Base-by-base conservation (phyloP, 768 basidiomycete species). In the Naganishia friedmannii region DNA sequence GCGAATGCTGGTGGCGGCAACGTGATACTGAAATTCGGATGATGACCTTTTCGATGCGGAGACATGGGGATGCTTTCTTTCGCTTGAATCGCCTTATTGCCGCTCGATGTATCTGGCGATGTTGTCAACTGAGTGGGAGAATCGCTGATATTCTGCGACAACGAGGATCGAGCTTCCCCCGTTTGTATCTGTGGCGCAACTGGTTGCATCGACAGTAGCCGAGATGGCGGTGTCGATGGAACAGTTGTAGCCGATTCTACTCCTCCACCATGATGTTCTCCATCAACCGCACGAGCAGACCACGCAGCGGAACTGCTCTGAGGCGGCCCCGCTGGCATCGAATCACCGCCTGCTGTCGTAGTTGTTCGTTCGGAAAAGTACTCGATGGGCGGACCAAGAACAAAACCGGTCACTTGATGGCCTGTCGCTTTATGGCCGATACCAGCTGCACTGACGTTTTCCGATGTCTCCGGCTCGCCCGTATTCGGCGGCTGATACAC, bases 1-100 rank as follows among this genome's bases (percentile, higher is more conserved):
- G 54, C 63, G 37, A 66, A 57, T 21, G 46, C 42, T 19, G 70
- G 55, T 31, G 65, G 65, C n/a, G 69, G 69, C 21, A 70, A 28
- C 34, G 69, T 29, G 34, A 70, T 65, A 46, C 48, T 65, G 12
- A 70, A 32, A 15, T 53, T 31, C 19, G 69, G 68, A 53, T 58
- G 56, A 26, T 53, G 46, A 2, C 56, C 55, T 32, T 56, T 39
- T 28, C 56, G 13, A 26, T 32, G 42, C 19, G 57, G 37, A 51
- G 42, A 34, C 46, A 23, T 32, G 1, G 45, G 32, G 6, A 8
- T 13, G 42, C 9, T 42, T 42, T 42, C 9, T 8, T 17, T 42
- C 15, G 7, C 9, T 42, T 8, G 42, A 13, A 5, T 15, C 15
- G 7, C 15, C 15, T 42, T 42, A 2, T 17, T 8, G 42, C 42